Percentiles rank a stretch among this genome's conserved stretches.
Conservation (phyloP, 1,139 yeast species). For the Saccharomycopsis crataegensis region DNA sequence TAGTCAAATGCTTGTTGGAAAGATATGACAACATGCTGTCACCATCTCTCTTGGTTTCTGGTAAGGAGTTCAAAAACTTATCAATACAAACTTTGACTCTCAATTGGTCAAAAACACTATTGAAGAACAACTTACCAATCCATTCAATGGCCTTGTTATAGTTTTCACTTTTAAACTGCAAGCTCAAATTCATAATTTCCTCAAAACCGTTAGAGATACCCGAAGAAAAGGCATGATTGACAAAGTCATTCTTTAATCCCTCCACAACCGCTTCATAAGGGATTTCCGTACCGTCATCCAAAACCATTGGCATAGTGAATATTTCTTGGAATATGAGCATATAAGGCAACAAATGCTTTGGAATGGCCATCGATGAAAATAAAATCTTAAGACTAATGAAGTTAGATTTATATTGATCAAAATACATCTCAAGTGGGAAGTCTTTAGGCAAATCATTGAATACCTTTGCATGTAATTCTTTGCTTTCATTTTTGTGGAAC, state of each 20-base stretch:
- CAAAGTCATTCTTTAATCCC: slow-evolving; percentile 63
- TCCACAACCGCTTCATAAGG: slow-evolving; percentile 73
- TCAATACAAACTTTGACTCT: slow-evolving; percentile 68
- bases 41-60: slow-evolving; percentile 79
- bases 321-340: slow-evolving; percentile 59
- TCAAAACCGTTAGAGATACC: slow-evolving; percentile 57
- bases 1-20: slow-evolving; percentile 45
- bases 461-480: slow-evolving; percentile 27
- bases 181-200: slow-evolving; percentile 55
- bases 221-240: slow-evolving; percentile 47
- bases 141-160: slow-evolving; percentile 69
- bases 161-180: slow-evolving; percentile 56
- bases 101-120: slow-evolving; percentile 62
- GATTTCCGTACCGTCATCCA: slow-evolving; percentile 52
- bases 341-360: slow-evolving; percentile 53
- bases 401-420: slow-evolving; percentile 73
- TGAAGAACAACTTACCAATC: slow-evolving; percentile 59
- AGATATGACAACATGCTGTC: slow-evolving; percentile 62
- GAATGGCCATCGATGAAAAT: slow-evolving; percentile 56
- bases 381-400: slow-evolving; percentile 68
- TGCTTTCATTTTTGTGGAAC: slow-evolving; percentile 28
- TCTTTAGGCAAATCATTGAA: slow-evolving; percentile 34
- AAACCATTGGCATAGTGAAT: slow-evolving; percentile 63
- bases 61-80: slow-evolving; percentile 63
- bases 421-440: slow-evolving; percentile 66